Base-by-base conservation (phyloP, 805 yeast genomes). In the Schwanniomyces sp. region DNA sequence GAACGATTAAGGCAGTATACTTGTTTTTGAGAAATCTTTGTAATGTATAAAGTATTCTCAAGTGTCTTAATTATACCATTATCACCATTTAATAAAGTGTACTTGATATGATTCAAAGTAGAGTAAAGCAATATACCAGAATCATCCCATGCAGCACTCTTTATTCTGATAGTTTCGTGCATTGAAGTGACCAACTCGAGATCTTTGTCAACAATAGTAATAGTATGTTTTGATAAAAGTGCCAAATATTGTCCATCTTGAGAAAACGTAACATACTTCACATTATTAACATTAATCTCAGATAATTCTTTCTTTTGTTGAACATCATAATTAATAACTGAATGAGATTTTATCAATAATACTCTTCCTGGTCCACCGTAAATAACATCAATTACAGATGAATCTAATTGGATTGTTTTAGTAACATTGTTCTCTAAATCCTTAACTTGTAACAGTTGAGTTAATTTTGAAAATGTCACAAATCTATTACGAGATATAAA, bases 81-180 rank as follows among this genome's bases (percentile, higher is more conserved):
- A 65, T 95, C 99, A 59, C 99, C 99, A 63, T 91, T 94, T 63
- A 92, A 76, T 62, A 94, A 75, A 41, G 92, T 86, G 70, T 92
- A 94, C 72, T 92, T 94, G 71, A 95, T 86, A 67, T 94, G 99
- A 72, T 92, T 92, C 67, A 94, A 78, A 7, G 99, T 94, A 17
- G 97, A 86, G 71, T 92, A 94, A 55, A 94, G 78, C 65, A 94
- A 79, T 28, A 95, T 96, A 45, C 92, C 92, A 42, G 88, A 75
- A 57, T 91, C 97, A 67, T 94, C 98, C 97, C 97, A 94, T 16
- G 96, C 89, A 41, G 97, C 97, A 72, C 95, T 85, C 75, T 94
- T 94, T 61, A 94, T 90, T 66, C 99, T 79, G 57, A 94, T 94
- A 3, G 98, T 92, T 75, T 94, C 99, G 65, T 91, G 97, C 82